phyloP scores from a whole-genome alignment of 441 rosid genomes.

The Gossypium schwendimanii region DNA sequence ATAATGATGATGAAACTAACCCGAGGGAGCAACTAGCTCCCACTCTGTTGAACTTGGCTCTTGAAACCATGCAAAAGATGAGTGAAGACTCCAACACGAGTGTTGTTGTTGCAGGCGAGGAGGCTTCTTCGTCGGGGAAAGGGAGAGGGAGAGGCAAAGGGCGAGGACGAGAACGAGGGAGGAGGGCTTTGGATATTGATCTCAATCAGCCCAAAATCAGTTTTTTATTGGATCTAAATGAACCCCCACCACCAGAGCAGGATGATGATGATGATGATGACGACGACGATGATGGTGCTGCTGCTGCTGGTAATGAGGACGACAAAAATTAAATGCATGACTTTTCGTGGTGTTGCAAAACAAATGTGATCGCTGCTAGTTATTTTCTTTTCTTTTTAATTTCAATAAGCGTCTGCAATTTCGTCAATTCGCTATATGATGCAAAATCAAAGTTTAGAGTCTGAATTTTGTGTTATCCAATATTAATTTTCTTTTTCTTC shows the following conservation, averaged over 20 bases:
- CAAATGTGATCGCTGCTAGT: neutral
- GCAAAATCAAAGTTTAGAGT: neutral
- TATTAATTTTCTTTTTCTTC: neutral
- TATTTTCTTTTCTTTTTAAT: neutral
- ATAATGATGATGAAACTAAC: neutral
- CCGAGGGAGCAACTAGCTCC: slow-evolving; percentile 13
- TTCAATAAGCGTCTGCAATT: neutral
- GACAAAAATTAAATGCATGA: neutral
- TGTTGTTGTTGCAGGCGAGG: neutral
- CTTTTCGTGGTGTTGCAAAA: neutral
- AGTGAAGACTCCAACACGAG: neutral
- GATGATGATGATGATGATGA: neutral
- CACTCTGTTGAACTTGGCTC: slow-evolving; percentile 7
- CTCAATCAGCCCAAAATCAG: neutral
- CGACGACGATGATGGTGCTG: neutral
- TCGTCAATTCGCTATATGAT: neutral
- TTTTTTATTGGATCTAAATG: neutral
- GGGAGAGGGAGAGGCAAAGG: no score
- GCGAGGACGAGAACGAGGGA: no score
- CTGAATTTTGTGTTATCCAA: neutral
- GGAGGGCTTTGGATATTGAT: neutral
- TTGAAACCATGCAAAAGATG: neutral
- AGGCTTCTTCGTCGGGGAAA: neutral
- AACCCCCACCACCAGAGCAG: neutral
- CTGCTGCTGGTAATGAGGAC: neutral